These are phyloP conservation scores for Tetrapisispora iriomotensis DNA, from an alignment of 805 yeast species.

Conservation along the genomic window DNA sequence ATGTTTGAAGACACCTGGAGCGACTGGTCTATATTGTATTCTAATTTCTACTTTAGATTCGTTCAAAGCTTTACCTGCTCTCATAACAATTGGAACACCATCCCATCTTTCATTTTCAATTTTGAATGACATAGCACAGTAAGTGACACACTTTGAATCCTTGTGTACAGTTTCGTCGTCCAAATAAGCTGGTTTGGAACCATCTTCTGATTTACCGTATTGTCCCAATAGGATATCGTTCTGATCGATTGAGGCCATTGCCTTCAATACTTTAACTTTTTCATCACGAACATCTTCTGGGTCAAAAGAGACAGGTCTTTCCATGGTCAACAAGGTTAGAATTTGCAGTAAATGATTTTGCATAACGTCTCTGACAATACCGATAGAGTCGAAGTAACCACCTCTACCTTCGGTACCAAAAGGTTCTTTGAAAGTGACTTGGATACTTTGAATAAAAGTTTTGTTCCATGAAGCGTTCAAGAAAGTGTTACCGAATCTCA, in stretches of 20 bases:
- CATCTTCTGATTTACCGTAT: constrained; percentile 76
- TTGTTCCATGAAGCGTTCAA: constrained; percentile 84
- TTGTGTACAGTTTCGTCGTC: constrained; percentile 86
- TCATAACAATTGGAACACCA: constrained; percentile 89
- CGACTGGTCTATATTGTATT: constrained; percentile 81
- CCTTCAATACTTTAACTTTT: constrained; percentile 84
- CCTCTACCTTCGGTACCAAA: constrained; percentile 99
- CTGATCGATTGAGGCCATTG: constrained; percentile 57
- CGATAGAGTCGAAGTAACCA: constrained; percentile 91
- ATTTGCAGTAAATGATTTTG: constrained; percentile 95
- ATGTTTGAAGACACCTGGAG: constrained; percentile 68
- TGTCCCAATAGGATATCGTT: constrained; percentile 78
- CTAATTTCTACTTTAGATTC: constrained; percentile 92
- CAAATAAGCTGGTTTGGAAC: constrained; percentile 77
- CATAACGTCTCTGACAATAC: constrained; percentile 96
- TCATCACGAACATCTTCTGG: constrained; percentile 95
- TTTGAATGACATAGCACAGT: constrained; percentile 71
- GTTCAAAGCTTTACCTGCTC: constrained; percentile 97
- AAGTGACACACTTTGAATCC: constrained; percentile 82
- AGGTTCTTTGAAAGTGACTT: constrained; percentile 92
- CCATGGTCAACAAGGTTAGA: constrained; percentile 86
- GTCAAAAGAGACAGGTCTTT: constrained; percentile 82
- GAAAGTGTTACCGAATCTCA: constrained; percentile 86
- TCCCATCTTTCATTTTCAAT: constrained; percentile 95
- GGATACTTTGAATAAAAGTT: constrained; percentile 67